Evolutionary conservation across 106 monocot species (phyloP), one percentile per base, ranked within the genome.

Genomic region (Phalaenopsis aphrodite): DNA sequence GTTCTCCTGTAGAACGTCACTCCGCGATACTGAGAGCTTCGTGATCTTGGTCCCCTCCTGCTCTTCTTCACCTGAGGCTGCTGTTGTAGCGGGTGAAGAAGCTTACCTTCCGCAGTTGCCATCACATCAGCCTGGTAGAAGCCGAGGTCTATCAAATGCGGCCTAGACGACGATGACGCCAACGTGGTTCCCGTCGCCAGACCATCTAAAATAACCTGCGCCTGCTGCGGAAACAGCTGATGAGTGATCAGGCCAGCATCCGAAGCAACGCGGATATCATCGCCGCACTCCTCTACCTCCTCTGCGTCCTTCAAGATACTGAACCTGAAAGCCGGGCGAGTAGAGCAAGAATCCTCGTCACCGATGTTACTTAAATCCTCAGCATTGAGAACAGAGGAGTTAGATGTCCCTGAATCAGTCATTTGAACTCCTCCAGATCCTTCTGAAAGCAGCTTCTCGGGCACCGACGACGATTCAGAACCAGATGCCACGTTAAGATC

Each of bases 321-420:
- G 82, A 94, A 97, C 52, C 56, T 42, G 42, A 94, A 85, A 49
- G 45, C 81, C 9, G 57, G 82, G 41, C 85, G 82, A 57, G 36
- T 64, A 3, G 89, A 90, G 67, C 87, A 86, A 6, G 89, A 87
- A 42, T 88, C 88, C 46, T 89, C 92, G 15, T 87, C 89, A 8
- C 79, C 81, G 16, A 79, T 78, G 74, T 67, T 75, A 5, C 46
- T 79, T 69, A 85, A 81, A 11, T 79, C 85, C 72, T 95, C 94
- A 2, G 83, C 89, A 83, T 89, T 93, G 67, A 92, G 86, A 7
- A 94, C 82, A n/a, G 94, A 94, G 5, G 96, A 98, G 69, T 85
- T 84, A 18, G 94, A 92, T 16, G 89, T 87, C 18, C 87, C 89
- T 47, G 97, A 98, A 57, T 92, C 87, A 2, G 55, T 79, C 55